Percentiles rank a stretch among this genome's conserved stretches.
Evolutionary conservation across 768 basidiomycete genomes (phyloP).

Genomic region (Dioszegia hungarica): DNA sequence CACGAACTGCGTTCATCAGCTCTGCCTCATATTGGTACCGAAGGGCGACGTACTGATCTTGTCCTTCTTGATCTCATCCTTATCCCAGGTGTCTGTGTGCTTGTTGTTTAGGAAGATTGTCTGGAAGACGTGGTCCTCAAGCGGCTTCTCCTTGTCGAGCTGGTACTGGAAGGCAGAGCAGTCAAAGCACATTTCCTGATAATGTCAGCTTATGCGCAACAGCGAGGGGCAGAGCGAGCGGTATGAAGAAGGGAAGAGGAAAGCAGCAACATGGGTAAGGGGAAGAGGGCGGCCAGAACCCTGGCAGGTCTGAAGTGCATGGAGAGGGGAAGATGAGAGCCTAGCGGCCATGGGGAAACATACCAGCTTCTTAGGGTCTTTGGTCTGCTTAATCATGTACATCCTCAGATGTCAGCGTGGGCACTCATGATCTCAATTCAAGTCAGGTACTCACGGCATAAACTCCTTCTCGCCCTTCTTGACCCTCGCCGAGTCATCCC

Average conservation of each 20-base stretch:
- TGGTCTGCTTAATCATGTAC: conserved; percentile 51
- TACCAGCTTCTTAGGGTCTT: conserved; percentile 44
- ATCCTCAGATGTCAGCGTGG: conserved; percentile 37
- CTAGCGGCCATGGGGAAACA: conserved; percentile 1
- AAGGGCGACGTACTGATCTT: conserved; percentile 50
- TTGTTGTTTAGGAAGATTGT: conserved; percentile 53
- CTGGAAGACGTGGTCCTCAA: conserved; percentile 52
- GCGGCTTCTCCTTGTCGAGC: conserved; percentile 38
- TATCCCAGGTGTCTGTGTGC: conserved; percentile 48
- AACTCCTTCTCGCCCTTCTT: conserved; percentile 45
- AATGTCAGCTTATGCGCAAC: conserved; percentile 1
- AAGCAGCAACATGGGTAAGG: too few species aligned
- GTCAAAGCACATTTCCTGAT: conserved; percentile 50
- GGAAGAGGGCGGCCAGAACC: too few species aligned
- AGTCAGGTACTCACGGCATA: conserved; percentile 40
- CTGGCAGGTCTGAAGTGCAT: too few species aligned
- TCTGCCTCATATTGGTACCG: too few species aligned
- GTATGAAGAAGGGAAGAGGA: too few species aligned
- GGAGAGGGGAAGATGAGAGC: too few species aligned
- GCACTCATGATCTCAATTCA: too few species aligned
- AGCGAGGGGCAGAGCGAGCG: too few species aligned
- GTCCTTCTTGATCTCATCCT: conserved; percentile 50
- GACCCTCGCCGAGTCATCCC: conserved; percentile 48
- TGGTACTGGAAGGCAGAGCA: conserved; percentile 48
- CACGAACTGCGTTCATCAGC: conserved; percentile 29